Conservation (phyloP, 352 stramenopile genomes). For the Phytophthora pisi region DNA sequence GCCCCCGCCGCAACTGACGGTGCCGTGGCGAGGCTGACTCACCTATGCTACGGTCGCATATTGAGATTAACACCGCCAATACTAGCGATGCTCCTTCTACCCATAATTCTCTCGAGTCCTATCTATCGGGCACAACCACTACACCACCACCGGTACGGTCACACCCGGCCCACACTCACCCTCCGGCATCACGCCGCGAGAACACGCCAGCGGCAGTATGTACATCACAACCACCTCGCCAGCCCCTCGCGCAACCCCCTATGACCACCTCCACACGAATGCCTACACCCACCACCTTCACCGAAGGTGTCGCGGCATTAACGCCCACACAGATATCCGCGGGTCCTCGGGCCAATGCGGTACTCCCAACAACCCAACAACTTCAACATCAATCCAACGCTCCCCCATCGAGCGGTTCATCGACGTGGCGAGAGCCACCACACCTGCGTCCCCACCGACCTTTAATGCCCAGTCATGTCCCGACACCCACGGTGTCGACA, state of each 20-base stretch:
- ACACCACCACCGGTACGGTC: neutral
- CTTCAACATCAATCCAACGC: neutral
- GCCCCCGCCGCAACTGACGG: neutral
- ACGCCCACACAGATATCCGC: neutral
- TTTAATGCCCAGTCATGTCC: neutral
- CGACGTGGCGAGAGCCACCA: neutral
- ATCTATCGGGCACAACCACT: neutral
- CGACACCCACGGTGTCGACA: neutral
- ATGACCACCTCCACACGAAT: neutral
- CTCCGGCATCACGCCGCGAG: neutral
- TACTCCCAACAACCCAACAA: neutral
- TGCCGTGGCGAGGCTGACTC: neutral
- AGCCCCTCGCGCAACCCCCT: neutral
- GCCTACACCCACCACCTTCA: neutral
- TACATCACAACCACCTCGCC: neutral
- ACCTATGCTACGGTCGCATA: slow-evolving; percentile 1
- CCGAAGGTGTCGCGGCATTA: neutral
- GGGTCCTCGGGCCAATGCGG: neutral
- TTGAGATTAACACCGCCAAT: neutral
- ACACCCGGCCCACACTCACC: neutral
- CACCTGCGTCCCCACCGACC: neutral
- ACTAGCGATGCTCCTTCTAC: neutral
- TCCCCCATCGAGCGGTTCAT: neutral
- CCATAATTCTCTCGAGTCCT: neutral
- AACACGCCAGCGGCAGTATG: neutral